phyloP scores from a whole-genome alignment of 495 filamentous ascomycete genomes.

The Trichocladium uniseriatum region DNA sequence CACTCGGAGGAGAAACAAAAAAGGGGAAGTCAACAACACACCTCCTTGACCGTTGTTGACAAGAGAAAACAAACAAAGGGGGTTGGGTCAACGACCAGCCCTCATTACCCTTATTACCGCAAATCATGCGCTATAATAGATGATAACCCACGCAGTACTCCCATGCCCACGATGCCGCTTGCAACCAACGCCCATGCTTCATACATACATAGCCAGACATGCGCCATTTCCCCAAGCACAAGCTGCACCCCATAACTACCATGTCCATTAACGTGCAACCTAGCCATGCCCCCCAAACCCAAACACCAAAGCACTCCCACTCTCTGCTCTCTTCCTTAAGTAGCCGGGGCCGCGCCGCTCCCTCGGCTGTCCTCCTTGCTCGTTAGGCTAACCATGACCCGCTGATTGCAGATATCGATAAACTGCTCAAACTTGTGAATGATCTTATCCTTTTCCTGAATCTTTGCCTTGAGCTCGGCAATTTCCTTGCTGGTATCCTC shows the following conservation, averaged over 20 bases:
- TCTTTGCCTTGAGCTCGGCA: slow-evolving; percentile 38
- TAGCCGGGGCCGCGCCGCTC: neutral
- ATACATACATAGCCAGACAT: no score
- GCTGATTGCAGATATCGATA: slow-evolving; percentile 50
- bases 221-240: neutral
- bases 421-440: slow-evolving; percentile 52
- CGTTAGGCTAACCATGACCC: slow-evolving; percentile 42
- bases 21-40: neutral
- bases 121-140: no score
- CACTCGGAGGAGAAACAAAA: no score
- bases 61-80: neutral
- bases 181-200: slow-evolving; percentile 1
- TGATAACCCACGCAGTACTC: no score
- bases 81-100: neutral
- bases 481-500: slow-evolving; percentile 41
- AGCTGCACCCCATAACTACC: neutral
- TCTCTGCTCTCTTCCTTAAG: neutral
- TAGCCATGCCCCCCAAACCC: no score
- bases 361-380: slow-evolving; percentile 23
- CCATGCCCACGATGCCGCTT: neutral
- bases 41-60: neutral
- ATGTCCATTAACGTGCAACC: neutral
- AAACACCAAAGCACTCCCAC: no score
- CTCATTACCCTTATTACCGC: no score
- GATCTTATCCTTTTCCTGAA: slow-evolving; percentile 44